Conservation (phyloP, 495 filamentous ascomycete species). For the Neurospora sp. region DNA sequence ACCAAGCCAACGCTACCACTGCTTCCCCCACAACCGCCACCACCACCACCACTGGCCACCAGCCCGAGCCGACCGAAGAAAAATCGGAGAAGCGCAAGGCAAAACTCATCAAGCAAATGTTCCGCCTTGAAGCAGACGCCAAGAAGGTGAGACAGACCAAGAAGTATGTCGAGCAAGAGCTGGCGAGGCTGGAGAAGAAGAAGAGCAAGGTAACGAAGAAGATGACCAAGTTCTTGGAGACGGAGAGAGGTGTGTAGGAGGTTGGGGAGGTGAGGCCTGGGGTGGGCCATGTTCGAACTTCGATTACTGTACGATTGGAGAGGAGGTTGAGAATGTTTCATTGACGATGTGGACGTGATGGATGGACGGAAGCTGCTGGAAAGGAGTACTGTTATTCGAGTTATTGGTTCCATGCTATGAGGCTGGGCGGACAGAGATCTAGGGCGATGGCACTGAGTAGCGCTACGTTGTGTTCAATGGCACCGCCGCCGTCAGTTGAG, state of each 20-base stretch:
- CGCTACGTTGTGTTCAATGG: neutral
- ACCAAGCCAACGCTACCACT: neutral
- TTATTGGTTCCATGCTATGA: neutral
- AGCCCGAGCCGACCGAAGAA: too few species aligned
- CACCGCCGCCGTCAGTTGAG: neutral
- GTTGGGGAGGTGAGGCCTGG: neutral
- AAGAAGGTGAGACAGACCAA: neutral
- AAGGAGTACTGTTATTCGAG: neutral
- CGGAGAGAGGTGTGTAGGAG: neutral
- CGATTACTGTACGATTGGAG: neutral
- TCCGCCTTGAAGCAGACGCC: neutral
- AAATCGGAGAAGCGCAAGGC: neutral
- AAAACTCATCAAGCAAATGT: neutral
- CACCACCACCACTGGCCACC: too few species aligned
- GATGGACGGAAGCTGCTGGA: too few species aligned
- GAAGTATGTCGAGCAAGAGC: neutral
- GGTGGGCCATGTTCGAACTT: neutral
- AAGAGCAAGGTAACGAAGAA: neutral
- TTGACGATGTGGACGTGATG: neutral
- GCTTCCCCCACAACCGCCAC: too few species aligned
- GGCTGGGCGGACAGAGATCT: too few species aligned
- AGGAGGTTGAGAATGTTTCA: neutral
- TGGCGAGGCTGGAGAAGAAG: neutral
- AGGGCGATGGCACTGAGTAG: neutral
- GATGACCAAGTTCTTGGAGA: neutral